Percentiles rank a stretch among this genome's conserved stretches.
Evolutionary conservation across 257 asterid species (phyloP).

Genomic region (Nyctanthes arbortristis): DNA sequence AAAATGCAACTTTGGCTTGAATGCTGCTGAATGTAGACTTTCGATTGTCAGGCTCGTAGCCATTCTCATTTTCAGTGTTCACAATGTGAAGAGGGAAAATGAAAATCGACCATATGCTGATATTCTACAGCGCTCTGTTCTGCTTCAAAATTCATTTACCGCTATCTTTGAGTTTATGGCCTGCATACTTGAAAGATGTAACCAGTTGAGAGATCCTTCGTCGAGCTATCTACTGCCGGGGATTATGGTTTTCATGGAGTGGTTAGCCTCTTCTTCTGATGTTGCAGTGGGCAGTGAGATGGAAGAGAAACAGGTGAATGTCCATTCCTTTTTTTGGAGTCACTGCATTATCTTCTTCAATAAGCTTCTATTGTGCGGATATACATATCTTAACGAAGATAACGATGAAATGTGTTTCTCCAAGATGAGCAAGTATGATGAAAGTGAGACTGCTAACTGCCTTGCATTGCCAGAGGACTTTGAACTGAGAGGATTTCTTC

Average conservation of each 20-base stretch:
- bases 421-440: slow-evolving; percentile 86
- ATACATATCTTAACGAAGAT: slow-evolving; percentile 47
- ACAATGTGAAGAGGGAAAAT: slow-evolving; percentile 72
- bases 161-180: slow-evolving; percentile 87
- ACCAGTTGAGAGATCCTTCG: slow-evolving; percentile 74
- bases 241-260: slow-evolving; percentile 83
- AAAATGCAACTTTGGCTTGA: slow-evolving; percentile 65
- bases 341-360: slow-evolving; percentile 62
- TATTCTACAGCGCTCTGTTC: slow-evolving; percentile 86
- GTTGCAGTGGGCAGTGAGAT: slow-evolving; percentile 67
- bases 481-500: slow-evolving; percentile 87
- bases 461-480: slow-evolving; percentile 88
- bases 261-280: slow-evolving; percentile 89
- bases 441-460: slow-evolving; percentile 71
- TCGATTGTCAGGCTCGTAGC: slow-evolving; percentile 72
- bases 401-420: slow-evolving; percentile 82
- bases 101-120: slow-evolving; percentile 91
- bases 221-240: slow-evolving; percentile 84
- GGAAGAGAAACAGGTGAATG: slow-evolving; percentile 74
- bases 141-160: slow-evolving; percentile 78
- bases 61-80: slow-evolving; percentile 75
- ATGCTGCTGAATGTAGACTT: slow-evolving; percentile 68
- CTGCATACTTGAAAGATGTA: slow-evolving; percentile 69
- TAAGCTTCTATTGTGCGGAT: slow-evolving; percentile 65
- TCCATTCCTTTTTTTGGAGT: slow-evolving; percentile 78